Base-by-base conservation (phyloP, 108 stramenopile genomes). In the Fragilariopsis cylindrus region DNA sequence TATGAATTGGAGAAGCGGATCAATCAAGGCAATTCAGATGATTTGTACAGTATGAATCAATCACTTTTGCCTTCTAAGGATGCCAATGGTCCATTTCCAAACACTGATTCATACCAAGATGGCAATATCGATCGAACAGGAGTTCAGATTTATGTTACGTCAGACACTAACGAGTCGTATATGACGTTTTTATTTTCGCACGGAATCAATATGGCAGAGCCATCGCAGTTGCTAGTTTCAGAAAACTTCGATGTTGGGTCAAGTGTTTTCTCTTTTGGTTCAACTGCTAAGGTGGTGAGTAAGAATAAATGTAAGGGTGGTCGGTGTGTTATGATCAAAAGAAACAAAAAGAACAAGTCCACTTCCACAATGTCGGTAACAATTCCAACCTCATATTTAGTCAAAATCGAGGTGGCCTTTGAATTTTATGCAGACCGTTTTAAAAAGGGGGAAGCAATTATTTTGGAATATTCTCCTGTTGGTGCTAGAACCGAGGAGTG, bases 1-100 rank as follows among this genome's bases (percentile, higher is more conserved):
- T 93, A 85, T 67, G 84, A 93, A 57, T 73, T 93, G 68, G 92
- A 93, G 71, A 19, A 70, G 48, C 21, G 42, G 12, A 69, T 47
- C 21, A 82, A 82, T 62, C 18, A n/a, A 1, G 81, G 81, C 1
- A 69, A 81, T 64, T 67, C 52, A 18, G n/a, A n/a, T 13, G 82
- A 83, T 57, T 72, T 79, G n/a, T 83, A 43, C 48, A 2, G 16
- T 5, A 18, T 52, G n/a, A 75, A 75, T 4, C 60, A 71, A 21
- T 7, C 41, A n/a, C 48, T 77, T 21, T 12, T 56, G 19, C 72
- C 76, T 19, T 70, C 67, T 9, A 52, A 45, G 40, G 40, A 43
- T 30, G 45, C 3, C 3, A 54, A 55, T 13, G 63, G 21, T 12
- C 72, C 58, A n/a, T 73, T 57, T 66, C 86, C 86, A n/a, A 87